Conservation (phyloP, 179 eudicot genomes). For the Nepenthes alata region DNA sequence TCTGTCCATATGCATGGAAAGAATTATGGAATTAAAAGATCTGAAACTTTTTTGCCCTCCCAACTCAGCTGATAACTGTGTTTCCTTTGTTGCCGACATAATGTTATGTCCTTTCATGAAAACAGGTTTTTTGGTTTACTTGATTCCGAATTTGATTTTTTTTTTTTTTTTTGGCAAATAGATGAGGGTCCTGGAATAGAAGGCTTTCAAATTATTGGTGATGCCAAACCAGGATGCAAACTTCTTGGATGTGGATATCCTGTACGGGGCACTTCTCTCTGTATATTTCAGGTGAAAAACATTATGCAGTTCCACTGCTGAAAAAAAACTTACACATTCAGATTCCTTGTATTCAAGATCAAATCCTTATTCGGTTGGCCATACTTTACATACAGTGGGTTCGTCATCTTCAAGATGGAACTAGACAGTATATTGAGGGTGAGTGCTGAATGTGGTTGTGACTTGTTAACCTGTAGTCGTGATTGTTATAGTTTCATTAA, state of each 20-base stretch:
- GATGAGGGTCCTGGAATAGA: constrained; percentile 83
- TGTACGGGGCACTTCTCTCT: constrained; percentile 74
- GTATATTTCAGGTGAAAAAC: constrained; percentile 72
- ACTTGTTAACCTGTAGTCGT: neutral
- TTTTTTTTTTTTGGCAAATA: neutral
- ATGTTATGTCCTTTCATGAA: no score
- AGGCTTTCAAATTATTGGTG: constrained; percentile 75
- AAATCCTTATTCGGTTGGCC: constrained; percentile 3
- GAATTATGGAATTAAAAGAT: no score
- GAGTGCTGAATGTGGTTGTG: constrained; percentile 11
- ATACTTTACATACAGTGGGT: constrained; percentile 52
- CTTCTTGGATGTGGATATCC: constrained; percentile 78
- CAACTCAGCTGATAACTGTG: no score
- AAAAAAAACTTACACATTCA: constrained; percentile 4
- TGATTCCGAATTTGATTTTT: neutral
- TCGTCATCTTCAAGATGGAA: constrained; percentile 93
- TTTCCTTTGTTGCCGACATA: no score
- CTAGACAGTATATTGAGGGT: constrained; percentile 88
- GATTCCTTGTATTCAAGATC: neutral
- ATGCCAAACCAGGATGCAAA: constrained; percentile 66
- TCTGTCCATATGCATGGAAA: no score
- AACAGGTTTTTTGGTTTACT: no score
- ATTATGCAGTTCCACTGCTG: constrained; percentile 2
- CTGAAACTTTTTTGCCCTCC: no score
- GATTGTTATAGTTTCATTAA: neutral